A percentile compares a stretch with the other conserved stretches of the same genome.
Conservation (phyloP, 2,329 filamentous ascomycete species). For the Mycocentrospora acerina region DNA sequence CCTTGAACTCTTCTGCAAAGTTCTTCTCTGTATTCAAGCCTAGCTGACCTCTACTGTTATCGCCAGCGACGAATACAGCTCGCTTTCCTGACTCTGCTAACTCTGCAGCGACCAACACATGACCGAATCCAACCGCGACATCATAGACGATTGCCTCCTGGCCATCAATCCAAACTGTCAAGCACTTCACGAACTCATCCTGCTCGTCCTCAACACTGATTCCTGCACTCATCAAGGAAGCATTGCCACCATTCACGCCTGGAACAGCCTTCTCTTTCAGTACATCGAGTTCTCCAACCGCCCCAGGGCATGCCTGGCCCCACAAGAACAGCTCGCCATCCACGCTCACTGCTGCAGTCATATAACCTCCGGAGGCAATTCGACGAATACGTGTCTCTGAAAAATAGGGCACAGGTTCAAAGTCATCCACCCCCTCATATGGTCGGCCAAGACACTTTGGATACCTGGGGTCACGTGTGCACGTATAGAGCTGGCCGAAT, state of each 20-base stretch:
- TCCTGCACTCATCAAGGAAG: neutral
- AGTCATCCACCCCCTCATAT: slow-evolving; percentile 1
- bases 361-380: slow-evolving; percentile 33
- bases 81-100: slow-evolving; percentile 1
- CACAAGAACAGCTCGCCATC: slow-evolving; percentile 38
- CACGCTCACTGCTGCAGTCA: slow-evolving; percentile 32
- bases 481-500: slow-evolving; percentile 22
- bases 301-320: slow-evolving; percentile 33
- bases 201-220: slow-evolving; percentile 12
- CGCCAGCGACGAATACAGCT: slow-evolving; percentile 29
- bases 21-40: slow-evolving; percentile 10
- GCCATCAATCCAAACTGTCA: slow-evolving; percentile 24
- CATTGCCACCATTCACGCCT: neutral
- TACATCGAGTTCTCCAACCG: slow-evolving; percentile 16
- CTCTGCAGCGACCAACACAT: slow-evolving; percentile 31
- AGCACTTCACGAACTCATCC: slow-evolving; percentile 33
- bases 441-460: slow-evolving; percentile 25
- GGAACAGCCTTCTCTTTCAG: slow-evolving; percentile 2
- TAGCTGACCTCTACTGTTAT: slow-evolving; percentile 26
- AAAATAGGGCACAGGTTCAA: slow-evolving; percentile 27
- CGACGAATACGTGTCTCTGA: slow-evolving; percentile 22
- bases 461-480: slow-evolving; percentile 25
- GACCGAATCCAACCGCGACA: slow-evolving; percentile 31
- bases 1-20: slow-evolving; percentile 23
- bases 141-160: slow-evolving; percentile 17